Evolutionary conservation across 2,329 filamentous ascomycete genomes (phyloP).

Genomic region (Ilyonectria robusta): DNA sequence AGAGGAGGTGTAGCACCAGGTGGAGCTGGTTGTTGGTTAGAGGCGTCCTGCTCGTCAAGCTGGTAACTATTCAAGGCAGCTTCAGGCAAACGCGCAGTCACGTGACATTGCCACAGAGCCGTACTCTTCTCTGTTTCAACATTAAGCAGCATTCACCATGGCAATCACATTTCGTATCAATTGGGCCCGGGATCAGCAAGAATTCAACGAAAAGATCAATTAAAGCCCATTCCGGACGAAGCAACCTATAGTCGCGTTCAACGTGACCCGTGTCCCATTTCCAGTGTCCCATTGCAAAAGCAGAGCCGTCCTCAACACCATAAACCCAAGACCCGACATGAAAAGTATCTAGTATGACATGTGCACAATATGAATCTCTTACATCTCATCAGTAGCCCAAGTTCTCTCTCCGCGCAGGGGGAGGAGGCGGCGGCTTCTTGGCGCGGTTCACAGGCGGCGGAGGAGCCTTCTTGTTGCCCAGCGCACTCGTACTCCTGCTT

Average conservation of each 20-base stretch:
- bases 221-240: constrained; percentile 29
- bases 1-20: neutral
- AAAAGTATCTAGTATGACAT: constrained; percentile 16
- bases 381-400: constrained; percentile 42
- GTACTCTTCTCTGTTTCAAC: neutral
- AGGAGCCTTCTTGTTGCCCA: constrained; percentile 69
- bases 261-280: constrained; percentile 35
- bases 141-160: too few species aligned
- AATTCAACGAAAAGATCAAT: constrained; percentile 33
- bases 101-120: constrained; percentile 4
- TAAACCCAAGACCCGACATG: constrained; percentile 18
- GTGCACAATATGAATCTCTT: constrained; percentile 11
- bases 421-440: constrained; percentile 57
- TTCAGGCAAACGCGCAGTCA: constrained; percentile 8
- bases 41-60: constrained; percentile 9
- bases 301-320: constrained; percentile 36
- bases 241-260: constrained; percentile 36
- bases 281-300: constrained; percentile 27
- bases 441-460: constrained; percentile 66
- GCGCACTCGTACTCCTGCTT: constrained; percentile 58
- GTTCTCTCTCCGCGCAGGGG: constrained; percentile 51
- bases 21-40: constrained; percentile 1
- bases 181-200: neutral
- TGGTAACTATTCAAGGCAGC: neutral
- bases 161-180: too few species aligned